Conservation (phyloP, 2,329 filamentous ascomycete genomes). For the Talaromyces pinophilus region DNA sequence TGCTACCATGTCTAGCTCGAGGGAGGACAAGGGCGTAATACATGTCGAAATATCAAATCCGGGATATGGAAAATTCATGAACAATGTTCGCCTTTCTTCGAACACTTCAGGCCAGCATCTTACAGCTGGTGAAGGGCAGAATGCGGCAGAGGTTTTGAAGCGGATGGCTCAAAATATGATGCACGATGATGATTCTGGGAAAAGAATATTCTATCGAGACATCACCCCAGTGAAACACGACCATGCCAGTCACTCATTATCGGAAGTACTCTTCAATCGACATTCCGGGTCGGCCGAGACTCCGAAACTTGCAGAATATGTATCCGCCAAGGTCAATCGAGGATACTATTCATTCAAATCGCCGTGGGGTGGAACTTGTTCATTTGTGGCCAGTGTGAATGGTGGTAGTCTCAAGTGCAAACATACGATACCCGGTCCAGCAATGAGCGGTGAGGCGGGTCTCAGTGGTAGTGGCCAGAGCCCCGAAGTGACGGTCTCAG, state of each 20-base stretch:
- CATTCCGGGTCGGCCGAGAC: conserved; percentile 14
- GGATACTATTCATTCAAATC: conserved; percentile 72
- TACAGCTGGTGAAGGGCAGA: neutral
- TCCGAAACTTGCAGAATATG: conserved; percentile 13
- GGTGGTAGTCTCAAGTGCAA: conserved; percentile 75
- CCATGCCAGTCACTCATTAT: neutral
- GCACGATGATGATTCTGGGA: neutral
- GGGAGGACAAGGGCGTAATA: conserved; percentile 38
- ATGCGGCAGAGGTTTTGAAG: conserved; percentile 17
- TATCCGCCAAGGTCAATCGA: conserved; percentile 36
- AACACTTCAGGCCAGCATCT: conserved; percentile 34
- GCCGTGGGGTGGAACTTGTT: conserved; percentile 84
- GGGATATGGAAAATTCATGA: conserved; percentile 61
- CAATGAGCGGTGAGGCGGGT: conserved; percentile 24
- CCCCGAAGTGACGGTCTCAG: conserved; percentile 64
- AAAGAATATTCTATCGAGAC: conserved; percentile 14
- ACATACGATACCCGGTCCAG: conserved; percentile 60
- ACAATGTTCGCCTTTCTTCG: conserved; percentile 39
- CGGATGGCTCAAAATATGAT: conserved; percentile 11
- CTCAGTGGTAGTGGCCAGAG: conserved; percentile 2
- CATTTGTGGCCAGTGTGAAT: conserved; percentile 75
- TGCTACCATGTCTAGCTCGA: conserved; percentile 58
- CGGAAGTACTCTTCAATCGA: conserved; percentile 18
- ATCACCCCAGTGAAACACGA: conserved; percentile 20
- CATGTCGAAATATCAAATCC: conserved; percentile 61